Evolutionary conservation across 768 basidiomycete genomes (phyloP).

Genomic region (Rhizopogon vulgaris): DNA sequence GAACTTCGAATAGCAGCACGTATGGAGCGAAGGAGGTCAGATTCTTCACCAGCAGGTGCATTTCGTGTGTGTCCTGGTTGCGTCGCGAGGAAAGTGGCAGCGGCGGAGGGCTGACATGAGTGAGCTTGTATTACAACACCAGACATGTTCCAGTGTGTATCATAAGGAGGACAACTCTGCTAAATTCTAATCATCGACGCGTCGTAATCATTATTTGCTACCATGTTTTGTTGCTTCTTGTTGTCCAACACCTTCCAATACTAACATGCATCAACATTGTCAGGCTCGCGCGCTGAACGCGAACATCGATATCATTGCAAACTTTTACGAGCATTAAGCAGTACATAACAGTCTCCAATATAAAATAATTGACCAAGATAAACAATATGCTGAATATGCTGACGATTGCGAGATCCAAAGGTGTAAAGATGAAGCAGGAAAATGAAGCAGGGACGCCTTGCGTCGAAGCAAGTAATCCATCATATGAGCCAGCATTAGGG

Average conservation of each 20-base stretch:
- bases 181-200: not conserved
- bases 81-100: slow-evolving; percentile 34
- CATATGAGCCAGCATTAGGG: slow-evolving; percentile 15
- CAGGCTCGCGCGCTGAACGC: not conserved
- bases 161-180: not conserved
- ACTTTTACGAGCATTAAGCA: slow-evolving; percentile 2
- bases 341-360: slow-evolving; percentile 29
- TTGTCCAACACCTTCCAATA: slow-evolving; percentile 4
- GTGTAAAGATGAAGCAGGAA: slow-evolving; percentile 11
- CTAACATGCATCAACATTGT: slow-evolving; percentile 11
- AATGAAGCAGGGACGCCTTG: not conserved
- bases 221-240: not conserved
- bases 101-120: slow-evolving; percentile 37
- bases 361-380: slow-evolving; percentile 33
- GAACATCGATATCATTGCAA: slow-evolving; percentile 12
- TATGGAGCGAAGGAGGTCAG: slow-evolving; percentile 50
- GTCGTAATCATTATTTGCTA: not conserved
- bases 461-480: slow-evolving; percentile 26
- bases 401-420: slow-evolving; percentile 26
- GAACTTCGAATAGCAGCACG: slow-evolving; percentile 54
- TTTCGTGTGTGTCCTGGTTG: slow-evolving; percentile 11
- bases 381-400: slow-evolving; percentile 29
- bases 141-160: slow-evolving; percentile 10
- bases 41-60: slow-evolving; percentile 13
- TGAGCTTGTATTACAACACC: slow-evolving; percentile 33